Base-by-base conservation (phyloP, 345 rosid species). In the Hypericum perforatum region DNA sequence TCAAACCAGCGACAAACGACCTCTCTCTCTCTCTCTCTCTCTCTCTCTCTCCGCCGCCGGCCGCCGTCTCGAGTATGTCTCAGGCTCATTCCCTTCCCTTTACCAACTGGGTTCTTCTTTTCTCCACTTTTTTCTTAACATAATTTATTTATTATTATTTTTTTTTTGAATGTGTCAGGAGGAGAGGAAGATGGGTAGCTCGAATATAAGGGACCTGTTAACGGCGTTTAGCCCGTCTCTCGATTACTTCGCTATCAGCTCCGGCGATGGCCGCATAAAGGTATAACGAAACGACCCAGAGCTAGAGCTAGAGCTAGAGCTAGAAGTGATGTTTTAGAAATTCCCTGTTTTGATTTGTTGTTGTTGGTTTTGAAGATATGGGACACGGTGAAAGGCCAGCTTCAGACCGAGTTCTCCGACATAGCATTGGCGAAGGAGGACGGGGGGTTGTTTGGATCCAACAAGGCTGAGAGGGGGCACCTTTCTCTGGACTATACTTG, bases 181-280 rank as follows among this genome's bases (percentile, higher is more conserved):
- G 4, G n/a, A n/a, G 74, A 80, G 80, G 72, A 62, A 49, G 29
- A 87, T 91, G 98, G 79, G 68, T 32, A 75, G 78, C 41, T 66
- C 72, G 53, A 81, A 78, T 72, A 78, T 84, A 51, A 82, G 80
- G 65, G 95, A 80, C 65, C 63, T 89, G 6, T 70, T 89, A 71
- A 85, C 95, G 13, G 74, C 86, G 38, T 84, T 80, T 56, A 88
- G 96, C 55, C 96, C 94, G 15, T 64, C 82, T 0, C 52, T 85
- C 45, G 90, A 88, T 54, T 82, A 84, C 63, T 78, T 88, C 7
- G 96, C 96, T 37, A 66, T 88, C 63, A 72, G 81, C 65, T 69
- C 90, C 0, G 96, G 96, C 11, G 94, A 84, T 72, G 96, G 94
- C 57, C 75, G 96, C 61, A 77, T 88, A 55, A 88, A 88, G 94